Evolutionary conservation across 2,329 filamentous ascomycete genomes (phyloP), one percentile per base, ranked within the genome.

Genomic region (Endocalyx cinctus): DNA sequence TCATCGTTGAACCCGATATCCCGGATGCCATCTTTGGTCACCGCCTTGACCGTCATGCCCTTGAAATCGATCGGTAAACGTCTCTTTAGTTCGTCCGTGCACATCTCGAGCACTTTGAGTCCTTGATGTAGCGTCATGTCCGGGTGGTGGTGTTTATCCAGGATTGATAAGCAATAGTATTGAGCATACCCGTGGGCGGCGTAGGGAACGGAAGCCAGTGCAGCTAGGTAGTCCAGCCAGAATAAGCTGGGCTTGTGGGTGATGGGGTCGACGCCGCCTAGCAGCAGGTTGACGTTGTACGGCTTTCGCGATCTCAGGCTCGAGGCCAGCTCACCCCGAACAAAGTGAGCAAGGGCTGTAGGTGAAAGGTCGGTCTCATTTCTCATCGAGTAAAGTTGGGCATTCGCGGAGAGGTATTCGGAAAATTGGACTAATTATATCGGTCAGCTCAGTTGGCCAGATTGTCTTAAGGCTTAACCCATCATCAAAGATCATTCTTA

Each of bases 61-160:
- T 98, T 98, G 77, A 97, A 98, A 63, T 98, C 92, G 58, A 98
- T 89, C 39, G 92, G 92, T 72, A 98, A 77, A 65, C 94, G 79
- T 61, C 92, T 81, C 78, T 96, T 95, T 59, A 98, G 70, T 72
- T 98, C 92, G 62, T 97, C 89, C 48, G 87, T 92, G 69, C 92
- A 98, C 82, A 96, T 84, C 52, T 79, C 82, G 54, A 98, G 70
- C 43, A 98, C 79, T 72, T 95, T 92, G 67, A 95, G 77, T 37
- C 92, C 92, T 62, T 94, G 78, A 43, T 84, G 88, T 34, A 92
- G 80, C 41, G 76, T 77, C 63, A 98, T 97, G 57, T 96, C 84
- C 29, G 92, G 90, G 57, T 96, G 86, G 62, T 98, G 92, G 63
- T 98, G 92, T 72, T 98, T 98, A 70, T 98, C 92, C 32, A 98